Percentiles rank a stretch among this genome's conserved stretches.
These are phyloP conservation scores for Aspergillus transmontanensis DNA, from an alignment of 2,329 filamentous ascomycete genomes.

Conservation along the genomic window DNA sequence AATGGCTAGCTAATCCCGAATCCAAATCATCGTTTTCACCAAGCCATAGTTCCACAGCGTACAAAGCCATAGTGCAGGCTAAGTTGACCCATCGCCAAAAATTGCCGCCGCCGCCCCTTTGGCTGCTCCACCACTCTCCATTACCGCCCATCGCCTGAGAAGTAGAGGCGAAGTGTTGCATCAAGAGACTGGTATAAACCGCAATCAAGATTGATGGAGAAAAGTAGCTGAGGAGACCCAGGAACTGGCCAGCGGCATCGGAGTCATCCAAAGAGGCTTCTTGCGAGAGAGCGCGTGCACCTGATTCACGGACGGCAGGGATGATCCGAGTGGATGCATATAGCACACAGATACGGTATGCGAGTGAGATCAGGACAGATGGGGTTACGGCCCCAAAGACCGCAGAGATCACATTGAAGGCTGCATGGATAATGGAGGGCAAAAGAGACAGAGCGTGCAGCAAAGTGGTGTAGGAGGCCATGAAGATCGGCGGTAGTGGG, in stretches of 20 bases:
- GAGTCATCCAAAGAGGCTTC: constrained; percentile 84
- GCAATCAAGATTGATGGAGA: constrained; percentile 92
- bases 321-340: constrained; percentile 96
- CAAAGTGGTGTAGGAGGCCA: constrained; percentile 95
- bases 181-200: constrained; percentile 90
- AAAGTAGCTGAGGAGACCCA: constrained; percentile 89
- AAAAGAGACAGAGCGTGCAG: constrained; percentile 80
- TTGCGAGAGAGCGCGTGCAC: constrained; percentile 78
- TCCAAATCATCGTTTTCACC: constrained; percentile 74
- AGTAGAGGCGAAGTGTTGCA: constrained; percentile 89
- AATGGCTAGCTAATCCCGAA: constrained; percentile 72
- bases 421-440: constrained; percentile 80
- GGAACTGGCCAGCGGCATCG: constrained; percentile 76
- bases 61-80: constrained; percentile 82
- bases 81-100: constrained; percentile 94
- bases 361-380: constrained; percentile 90
- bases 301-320: constrained; percentile 84
- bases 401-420: constrained; percentile 82
- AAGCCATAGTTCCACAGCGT: constrained; percentile 86
- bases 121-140: constrained; percentile 79
- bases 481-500: constrained; percentile 94
- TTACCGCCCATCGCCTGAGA: constrained; percentile 61
- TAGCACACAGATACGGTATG: constrained; percentile 91
- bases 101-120: constrained; percentile 82
- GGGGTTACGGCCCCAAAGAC: constrained; percentile 95